These are phyloP conservation scores for Amaranthus tricolor DNA, from an alignment of 179 eudicot genomes.

Conservation along the genomic window DNA sequence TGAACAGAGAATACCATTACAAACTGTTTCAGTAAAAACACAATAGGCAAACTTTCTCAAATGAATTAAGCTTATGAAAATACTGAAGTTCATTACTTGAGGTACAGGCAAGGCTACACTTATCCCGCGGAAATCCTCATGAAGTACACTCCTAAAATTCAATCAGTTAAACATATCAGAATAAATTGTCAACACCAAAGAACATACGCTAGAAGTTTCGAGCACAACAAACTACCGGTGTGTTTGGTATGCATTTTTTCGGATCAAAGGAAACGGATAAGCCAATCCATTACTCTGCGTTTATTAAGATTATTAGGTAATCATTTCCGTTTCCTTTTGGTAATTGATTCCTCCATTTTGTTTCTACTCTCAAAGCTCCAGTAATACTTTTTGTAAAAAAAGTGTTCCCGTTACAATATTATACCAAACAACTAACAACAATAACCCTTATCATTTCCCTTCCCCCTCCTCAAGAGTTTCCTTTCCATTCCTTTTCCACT, in stretches of 20 bases:
- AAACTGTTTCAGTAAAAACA: background rate
- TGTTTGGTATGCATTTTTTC: background rate
- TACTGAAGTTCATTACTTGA: constrained; percentile 40
- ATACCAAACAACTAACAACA: too few species aligned
- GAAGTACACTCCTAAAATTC: constrained; percentile 46
- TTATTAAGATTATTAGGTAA: too few species aligned
- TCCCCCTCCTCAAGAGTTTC: too few species aligned
- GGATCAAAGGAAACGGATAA: too few species aligned
- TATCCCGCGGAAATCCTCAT: constrained; percentile 48
- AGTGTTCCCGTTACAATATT: too few species aligned
- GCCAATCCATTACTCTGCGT: too few species aligned
- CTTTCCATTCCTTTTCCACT: too few species aligned
- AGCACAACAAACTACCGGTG: background rate
- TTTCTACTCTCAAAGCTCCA: too few species aligned
- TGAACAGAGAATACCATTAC: background rate
- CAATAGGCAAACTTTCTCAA: background rate
- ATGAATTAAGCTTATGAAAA: background rate
- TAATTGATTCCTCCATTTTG: too few species aligned
- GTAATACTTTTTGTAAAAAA: too few species aligned
- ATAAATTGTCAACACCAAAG: background rate
- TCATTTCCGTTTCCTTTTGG: too few species aligned
- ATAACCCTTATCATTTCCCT: too few species aligned
- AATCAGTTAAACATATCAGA: background rate
- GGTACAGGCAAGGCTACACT: constrained; percentile 52
- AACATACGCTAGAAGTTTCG: background rate